Conservation (phyloP, 2,329 filamentous ascomycete species). For the Talaromyces sp. region DNA sequence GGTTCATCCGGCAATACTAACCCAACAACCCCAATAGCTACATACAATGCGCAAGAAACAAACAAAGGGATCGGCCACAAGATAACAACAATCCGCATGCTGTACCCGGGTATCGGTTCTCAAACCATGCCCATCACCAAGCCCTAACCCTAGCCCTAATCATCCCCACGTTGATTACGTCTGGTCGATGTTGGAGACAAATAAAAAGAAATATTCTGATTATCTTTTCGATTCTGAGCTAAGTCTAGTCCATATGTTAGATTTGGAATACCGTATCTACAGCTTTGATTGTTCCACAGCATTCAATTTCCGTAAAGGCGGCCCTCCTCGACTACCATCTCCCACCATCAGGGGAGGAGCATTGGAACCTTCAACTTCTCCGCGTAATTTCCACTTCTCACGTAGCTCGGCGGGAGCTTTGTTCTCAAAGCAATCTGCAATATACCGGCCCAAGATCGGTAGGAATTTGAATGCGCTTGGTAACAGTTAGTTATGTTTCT, state of each 20-base stretch:
- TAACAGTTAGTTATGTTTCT: not conserved
- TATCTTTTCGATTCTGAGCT: not conserved
- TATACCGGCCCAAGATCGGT: conserved; percentile 58
- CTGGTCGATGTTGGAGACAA: too few relatives aligned
- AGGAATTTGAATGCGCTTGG: conserved; percentile 52
- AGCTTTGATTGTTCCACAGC: conserved; percentile 23
- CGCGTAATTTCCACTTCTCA: conserved; percentile 51
- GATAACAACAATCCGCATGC: not conserved
- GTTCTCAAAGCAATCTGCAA: conserved; percentile 52
- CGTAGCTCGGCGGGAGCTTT: conserved; percentile 48
- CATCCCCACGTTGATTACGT: too few relatives aligned
- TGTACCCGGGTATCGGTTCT: not conserved
- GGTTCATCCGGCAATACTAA: not conserved
- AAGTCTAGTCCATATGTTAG: not conserved
- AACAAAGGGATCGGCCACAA: not conserved
- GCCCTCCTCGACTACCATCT: conserved; percentile 28
- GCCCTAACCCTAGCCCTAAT: not conserved
- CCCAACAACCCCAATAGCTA: not conserved
- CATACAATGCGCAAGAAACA: not conserved
- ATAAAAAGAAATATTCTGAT: not conserved
- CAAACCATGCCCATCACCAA: not conserved
- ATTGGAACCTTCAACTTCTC: conserved; percentile 4
- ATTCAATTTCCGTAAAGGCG: conserved; percentile 22
- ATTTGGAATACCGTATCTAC: not conserved
- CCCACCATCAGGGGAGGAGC: conserved; percentile 17